Conservation (phyloP, 108 stramenopile species). For the Ochromonas danica region DNA sequence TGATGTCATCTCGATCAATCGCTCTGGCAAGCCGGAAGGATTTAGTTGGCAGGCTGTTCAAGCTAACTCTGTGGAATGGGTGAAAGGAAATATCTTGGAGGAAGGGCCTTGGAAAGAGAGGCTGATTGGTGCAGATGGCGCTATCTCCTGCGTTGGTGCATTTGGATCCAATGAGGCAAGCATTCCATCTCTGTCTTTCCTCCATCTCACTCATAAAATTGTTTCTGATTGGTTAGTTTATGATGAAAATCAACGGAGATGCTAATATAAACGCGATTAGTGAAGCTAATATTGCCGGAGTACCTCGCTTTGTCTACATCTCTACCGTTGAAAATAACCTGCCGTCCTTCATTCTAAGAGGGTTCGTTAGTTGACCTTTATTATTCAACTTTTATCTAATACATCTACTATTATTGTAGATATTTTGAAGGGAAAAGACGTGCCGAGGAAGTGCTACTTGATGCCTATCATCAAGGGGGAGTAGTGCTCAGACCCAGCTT, state of each 20-base stretch:
- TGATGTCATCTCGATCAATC: constrained; percentile 61
- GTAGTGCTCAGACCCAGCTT: constrained; percentile 67
- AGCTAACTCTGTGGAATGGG: constrained; percentile 8
- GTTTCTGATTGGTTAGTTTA: constrained; percentile 39
- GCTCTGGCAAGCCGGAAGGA: constrained; percentile 54
- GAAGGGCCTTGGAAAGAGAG: constrained; percentile 45
- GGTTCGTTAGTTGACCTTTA: not conserved
- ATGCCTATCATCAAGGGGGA: constrained; percentile 43
- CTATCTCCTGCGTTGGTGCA: constrained; percentile 66
- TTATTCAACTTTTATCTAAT: not conserved
- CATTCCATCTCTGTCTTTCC: not conserved
- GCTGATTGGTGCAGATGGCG: constrained; percentile 55
- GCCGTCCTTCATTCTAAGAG: constrained; percentile 55
- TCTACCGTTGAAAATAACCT: constrained; percentile 60
- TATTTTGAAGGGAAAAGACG: constrained; percentile 69
- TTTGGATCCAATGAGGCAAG: constrained; percentile 62
- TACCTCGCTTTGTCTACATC: constrained; percentile 64
- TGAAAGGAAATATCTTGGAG: constrained; percentile 64
- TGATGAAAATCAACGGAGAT: constrained; percentile 70
- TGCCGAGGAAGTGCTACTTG: constrained; percentile 61
- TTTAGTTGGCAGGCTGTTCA: not conserved
- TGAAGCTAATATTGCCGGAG: constrained; percentile 53
- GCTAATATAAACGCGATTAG: constrained; percentile 64
- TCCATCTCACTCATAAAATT: not conserved
- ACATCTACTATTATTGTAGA: constrained; percentile 11